A percentile compares a stretch with the other conserved stretches of the same genome.
Conservation (phyloP, 2,329 filamentous ascomycete species). For the Arthroderma sp. region DNA sequence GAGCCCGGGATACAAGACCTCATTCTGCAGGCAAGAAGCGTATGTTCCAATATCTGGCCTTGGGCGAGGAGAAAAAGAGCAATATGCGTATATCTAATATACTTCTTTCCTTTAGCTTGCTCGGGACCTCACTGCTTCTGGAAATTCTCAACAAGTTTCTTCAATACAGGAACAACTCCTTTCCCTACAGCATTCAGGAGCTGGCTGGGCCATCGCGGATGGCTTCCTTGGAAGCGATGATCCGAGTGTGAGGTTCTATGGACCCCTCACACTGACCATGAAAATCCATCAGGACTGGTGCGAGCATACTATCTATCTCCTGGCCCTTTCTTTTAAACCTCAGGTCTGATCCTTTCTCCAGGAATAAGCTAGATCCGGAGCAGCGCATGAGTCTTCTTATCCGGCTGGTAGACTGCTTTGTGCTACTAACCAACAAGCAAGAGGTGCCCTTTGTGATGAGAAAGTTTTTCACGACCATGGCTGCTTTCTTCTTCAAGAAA, state of each 20-base stretch:
- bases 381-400: slow-evolving; percentile 23
- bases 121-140: slow-evolving; percentile 27
- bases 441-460: slow-evolving; percentile 31
- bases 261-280: slow-evolving; percentile 79
- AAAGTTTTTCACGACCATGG: slow-evolving; percentile 34
- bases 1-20: not conserved
- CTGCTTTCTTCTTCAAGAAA: slow-evolving; percentile 31
- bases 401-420: slow-evolving; percentile 30
- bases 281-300: slow-evolving; percentile 89
- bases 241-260: slow-evolving; percentile 77
- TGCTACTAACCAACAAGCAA: slow-evolving; percentile 25
- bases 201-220: slow-evolving; percentile 78
- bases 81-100: not conserved
- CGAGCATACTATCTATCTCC: slow-evolving; percentile 9
- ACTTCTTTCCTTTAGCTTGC: slow-evolving; percentile 22
- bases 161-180: slow-evolving; percentile 63
- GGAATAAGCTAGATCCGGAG: slow-evolving; percentile 23
- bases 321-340: too few species aligned
- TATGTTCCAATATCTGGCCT: not conserved
- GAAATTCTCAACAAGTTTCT: slow-evolving; percentile 32
- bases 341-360: slow-evolving; percentile 13
- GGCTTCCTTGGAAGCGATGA: slow-evolving; percentile 55
- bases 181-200: slow-evolving; percentile 59
- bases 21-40: slow-evolving; percentile 4
- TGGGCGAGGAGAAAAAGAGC: too few species aligned